Evolutionary conservation across 2,329 filamentous ascomycete genomes (phyloP).

Genomic region (Alternaria panax): DNA sequence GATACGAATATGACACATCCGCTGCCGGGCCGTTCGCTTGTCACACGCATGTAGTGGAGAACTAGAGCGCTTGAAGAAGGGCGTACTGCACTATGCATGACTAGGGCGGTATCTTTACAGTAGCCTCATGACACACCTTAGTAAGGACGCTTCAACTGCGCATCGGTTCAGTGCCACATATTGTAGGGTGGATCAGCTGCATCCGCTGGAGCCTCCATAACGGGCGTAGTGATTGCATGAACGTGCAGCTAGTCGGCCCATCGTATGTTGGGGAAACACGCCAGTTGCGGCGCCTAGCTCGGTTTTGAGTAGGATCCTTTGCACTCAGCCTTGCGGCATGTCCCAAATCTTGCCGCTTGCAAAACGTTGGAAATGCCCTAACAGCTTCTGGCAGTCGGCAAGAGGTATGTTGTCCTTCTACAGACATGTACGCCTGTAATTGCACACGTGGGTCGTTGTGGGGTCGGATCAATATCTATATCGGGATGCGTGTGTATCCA

Average conservation of each 20-base stretch:
- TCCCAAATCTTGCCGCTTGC: constrained; percentile 8
- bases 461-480: constrained; percentile 14
- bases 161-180: constrained; percentile 14
- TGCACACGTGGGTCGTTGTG: constrained; percentile 4
- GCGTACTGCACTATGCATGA: constrained; percentile 17
- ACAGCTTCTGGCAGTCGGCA: constrained; percentile 2
- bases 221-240: constrained; percentile 16
- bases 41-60: constrained; percentile 16
- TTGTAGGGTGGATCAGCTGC: constrained; percentile 14
- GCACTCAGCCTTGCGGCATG: constrained; percentile 14
- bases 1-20: constrained; percentile 6
- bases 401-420: constrained; percentile 8
- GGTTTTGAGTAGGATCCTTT: constrained; percentile 8
- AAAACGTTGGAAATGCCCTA: constrained; percentile 7
- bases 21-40: constrained; percentile 16
- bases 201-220: constrained; percentile 9
- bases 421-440: constrained; percentile 13
- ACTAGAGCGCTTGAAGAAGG: constrained; percentile 10
- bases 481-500: constrained; percentile 2
- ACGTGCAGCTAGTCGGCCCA: constrained; percentile 17
- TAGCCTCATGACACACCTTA: constrained; percentile 21
- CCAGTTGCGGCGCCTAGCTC: constrained; percentile 7
- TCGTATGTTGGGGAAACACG: constrained; percentile 1
- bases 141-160: constrained; percentile 12
- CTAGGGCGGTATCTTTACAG: constrained; percentile 9